phyloP scores from a whole-genome alignment of 495 filamentous ascomycete species.

The Emericellopsis terricola region DNA sequence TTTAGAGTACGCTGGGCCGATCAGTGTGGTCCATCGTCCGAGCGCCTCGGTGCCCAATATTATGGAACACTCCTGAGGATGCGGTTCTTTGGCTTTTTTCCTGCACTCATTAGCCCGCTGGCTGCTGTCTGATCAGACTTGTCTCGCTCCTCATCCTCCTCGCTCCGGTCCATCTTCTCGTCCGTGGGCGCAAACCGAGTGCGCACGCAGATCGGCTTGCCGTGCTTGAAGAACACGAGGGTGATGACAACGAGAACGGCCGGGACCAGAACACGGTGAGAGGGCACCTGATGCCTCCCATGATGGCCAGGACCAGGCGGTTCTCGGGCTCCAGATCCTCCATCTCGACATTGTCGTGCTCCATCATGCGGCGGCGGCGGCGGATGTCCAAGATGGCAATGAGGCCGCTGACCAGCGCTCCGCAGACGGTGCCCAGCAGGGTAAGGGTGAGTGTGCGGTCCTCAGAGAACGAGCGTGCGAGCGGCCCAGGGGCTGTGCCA shows the following conservation, averaged over 20 bases:
- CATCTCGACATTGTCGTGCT: constrained; percentile 6
- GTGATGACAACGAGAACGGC: constrained; percentile 24
- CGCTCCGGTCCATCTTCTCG: constrained; percentile 1
- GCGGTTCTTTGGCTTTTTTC: too few relatives aligned
- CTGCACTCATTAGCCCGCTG: too few relatives aligned
- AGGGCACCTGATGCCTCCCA: constrained; percentile 29
- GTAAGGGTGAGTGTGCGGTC: too few relatives aligned
- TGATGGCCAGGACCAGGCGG: constrained; percentile 23
- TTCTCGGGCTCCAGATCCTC: constrained; percentile 16
- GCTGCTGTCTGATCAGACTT: too few relatives aligned
- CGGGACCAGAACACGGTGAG: constrained; percentile 35
- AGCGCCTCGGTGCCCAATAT: too few relatives aligned
- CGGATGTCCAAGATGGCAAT: constrained; percentile 15
- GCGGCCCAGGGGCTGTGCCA: too few relatives aligned
- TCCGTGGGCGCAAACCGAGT: constrained; percentile 18
- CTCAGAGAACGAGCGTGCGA: too few relatives aligned
- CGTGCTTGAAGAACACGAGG: constrained; percentile 33
- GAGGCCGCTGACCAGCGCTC: constrained; percentile 22
- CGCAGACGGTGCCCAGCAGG: constrained; percentile 20
- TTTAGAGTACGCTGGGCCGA: too few relatives aligned
- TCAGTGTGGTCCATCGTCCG: too few relatives aligned
- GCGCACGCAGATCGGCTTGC: constrained; percentile 22
- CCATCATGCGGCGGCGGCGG: constrained; percentile 10
- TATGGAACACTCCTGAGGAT: too few relatives aligned
- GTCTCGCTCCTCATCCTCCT: neutral